Evolutionary conservation across 352 stramenopile genomes (phyloP), one percentile per base, ranked within the genome.

Genomic region (Globisporangium cederbergense): DNA sequence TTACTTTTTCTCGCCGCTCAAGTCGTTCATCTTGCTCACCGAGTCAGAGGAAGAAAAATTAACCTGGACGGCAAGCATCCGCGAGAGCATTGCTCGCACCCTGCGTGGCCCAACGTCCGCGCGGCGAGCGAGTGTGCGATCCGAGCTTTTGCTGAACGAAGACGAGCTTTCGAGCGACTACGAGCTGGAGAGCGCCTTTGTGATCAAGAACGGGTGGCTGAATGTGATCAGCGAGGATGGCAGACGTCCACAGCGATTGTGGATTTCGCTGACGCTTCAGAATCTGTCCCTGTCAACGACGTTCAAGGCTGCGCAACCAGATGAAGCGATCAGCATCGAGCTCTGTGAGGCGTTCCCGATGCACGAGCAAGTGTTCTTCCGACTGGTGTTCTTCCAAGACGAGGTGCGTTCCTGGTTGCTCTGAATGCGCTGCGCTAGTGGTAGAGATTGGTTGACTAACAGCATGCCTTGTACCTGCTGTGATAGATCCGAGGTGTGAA

Each of bases 131-230:
- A 90, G 81, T 36, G 73, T 86, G 47, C 81, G 77, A 1, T 90
- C 79, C 13, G 87, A 91, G 60, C 62, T 80, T 0, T 36, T 90
- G 54, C 43, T 80, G 22, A 82, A 88, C 32, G 84, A 92, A 60
- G 83, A 93, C 32, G 81, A 93, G 6, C 58, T 63, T 0, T 68
- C 78, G 10, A 89, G 73, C 43, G 79, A 78, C 36, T 88, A 83
- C 58, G 80, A 88, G 58, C 66, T 90, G 32, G 79, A 88, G 70
- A 79, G 75, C 58, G 81, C 79, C 18, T 81, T 92, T 53, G 80
- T 89, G 40, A 94, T 95, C 68, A 95, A 95, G 72, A 91, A 93
- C 43, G 87, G 87, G 4, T 95, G 87, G 87, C 69, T 95, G 16
- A 92, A 92, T 40, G 78, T 93, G 3, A 76, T 73, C 42, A 75